A percentile compares a stretch with the other conserved stretches of the same genome.
Evolutionary conservation across 441 rosid genomes (phyloP).

Genomic region (Sinapis alba): DNA sequence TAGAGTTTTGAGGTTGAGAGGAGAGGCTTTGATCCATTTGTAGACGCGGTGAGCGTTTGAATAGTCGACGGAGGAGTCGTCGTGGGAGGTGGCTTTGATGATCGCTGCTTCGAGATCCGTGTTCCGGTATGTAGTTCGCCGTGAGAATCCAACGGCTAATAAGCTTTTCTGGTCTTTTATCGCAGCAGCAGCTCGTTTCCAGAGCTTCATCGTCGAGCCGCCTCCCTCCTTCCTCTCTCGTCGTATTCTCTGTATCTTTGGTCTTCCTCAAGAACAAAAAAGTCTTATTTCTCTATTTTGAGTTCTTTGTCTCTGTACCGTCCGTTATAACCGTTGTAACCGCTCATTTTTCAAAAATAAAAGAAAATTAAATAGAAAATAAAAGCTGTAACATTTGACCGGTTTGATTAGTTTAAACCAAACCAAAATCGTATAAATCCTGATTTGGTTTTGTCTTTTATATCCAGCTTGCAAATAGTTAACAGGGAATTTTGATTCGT

Average conservation of each 20-base stretch:
- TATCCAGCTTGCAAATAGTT: background rate
- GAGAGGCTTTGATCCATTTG: constrained; percentile 64
- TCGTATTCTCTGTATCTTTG: background rate
- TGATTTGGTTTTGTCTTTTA: background rate
- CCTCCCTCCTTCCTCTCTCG: background rate
- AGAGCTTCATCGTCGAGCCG: constrained; percentile 50
- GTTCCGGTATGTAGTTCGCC: constrained; percentile 37
- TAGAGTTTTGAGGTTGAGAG: constrained; percentile 58
- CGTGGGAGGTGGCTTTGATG: constrained; percentile 79
- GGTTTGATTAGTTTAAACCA: background rate
- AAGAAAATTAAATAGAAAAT: background rate
- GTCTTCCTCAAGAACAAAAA: constrained; percentile 11
- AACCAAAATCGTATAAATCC: background rate
- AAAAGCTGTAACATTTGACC: constrained; percentile 12
- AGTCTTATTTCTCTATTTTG: constrained; percentile 29
- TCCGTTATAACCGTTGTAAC: constrained; percentile 38
- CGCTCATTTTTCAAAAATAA: constrained; percentile 4
- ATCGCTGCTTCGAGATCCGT: constrained; percentile 66
- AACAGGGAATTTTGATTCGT: background rate
- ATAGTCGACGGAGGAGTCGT: constrained; percentile 60
- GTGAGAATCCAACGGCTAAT: constrained; percentile 41
- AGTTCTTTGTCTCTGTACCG: constrained; percentile 8
- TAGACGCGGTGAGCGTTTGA: constrained; percentile 61
- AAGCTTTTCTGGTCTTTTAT: constrained; percentile 75
- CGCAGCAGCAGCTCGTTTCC: constrained; percentile 72